phyloP scores from a whole-genome alignment of 2,329 filamentous ascomycete species.

The Curvularia lunata region DNA sequence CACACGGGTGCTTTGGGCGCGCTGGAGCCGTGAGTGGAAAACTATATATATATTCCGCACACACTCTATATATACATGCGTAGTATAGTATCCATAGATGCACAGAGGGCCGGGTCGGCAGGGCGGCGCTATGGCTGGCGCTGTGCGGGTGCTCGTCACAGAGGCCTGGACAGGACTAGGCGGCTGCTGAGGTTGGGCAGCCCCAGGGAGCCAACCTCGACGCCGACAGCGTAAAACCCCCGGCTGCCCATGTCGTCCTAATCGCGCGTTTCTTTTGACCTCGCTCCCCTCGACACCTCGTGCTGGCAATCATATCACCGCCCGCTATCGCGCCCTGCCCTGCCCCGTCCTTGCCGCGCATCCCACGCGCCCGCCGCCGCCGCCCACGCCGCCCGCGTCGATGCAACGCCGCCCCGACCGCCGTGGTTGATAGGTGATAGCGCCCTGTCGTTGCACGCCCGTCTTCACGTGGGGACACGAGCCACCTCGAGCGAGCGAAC shows the following conservation, averaged over 20 bases:
- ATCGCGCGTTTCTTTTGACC: conserved; percentile 35
- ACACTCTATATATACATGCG: not conserved
- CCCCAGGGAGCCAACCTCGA: conserved; percentile 17
- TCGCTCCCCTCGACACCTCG: conserved; percentile 15
- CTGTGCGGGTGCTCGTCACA: conserved; percentile 11
- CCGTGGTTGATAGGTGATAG: conserved; percentile 23
- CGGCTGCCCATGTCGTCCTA: conserved; percentile 23
- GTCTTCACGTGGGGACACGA: conserved; percentile 41
- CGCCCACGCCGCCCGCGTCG: conserved; percentile 29
- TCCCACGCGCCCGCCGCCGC: not conserved
- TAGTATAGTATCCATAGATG: too few relatives aligned
- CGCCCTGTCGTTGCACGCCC: not conserved
- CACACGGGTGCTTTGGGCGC: not conserved
- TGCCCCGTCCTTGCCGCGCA: not conserved
- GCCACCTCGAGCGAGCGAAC: conserved; percentile 13
- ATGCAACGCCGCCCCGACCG: conserved; percentile 27
- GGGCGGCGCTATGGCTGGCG: conserved; percentile 5
- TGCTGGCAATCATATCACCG: too few relatives aligned
- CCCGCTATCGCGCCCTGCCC: too few relatives aligned
- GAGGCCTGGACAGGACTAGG: conserved; percentile 28
- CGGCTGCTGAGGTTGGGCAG: conserved; percentile 20
- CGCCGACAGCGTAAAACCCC: conserved; percentile 17
- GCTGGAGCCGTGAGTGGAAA: too few relatives aligned
- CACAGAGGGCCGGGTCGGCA: too few relatives aligned
- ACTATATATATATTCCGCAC: not conserved